Base-by-base conservation (phyloP, 2,329 filamentous ascomycete genomes). In the Karstenula rhodostoma region DNA sequence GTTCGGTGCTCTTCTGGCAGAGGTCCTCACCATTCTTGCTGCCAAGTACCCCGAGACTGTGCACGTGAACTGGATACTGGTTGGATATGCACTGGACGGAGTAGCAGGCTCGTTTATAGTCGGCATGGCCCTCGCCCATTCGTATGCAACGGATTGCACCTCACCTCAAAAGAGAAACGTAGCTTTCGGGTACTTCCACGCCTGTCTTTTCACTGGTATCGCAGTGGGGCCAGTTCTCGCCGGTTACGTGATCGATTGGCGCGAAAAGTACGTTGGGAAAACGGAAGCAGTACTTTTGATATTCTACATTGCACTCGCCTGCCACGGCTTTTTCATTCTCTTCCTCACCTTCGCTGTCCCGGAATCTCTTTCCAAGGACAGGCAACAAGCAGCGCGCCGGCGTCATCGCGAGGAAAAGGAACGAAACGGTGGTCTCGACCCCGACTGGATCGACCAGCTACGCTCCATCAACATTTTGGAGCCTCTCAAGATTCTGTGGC, bases 71-170 rank as follows among this genome's bases (percentile, higher is more conserved):
- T 91, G 92, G 86, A 81, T 99, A 23, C 80, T 98, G 6, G 76
- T 94, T 1, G 92, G 92, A 10, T 87, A 89, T 37, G 82, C 91
- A 10, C 83, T 94, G 48, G 95, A 99, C 73, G 95, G 95, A 4
- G 73, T 97, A 5, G 89, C 89, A 10, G 95, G 95, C 8, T 97
- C 94, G 0, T 97, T 97, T 75, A 96, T 93, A 1, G 87, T 92
- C 0, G 90, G 90, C 29, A 90, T 90, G 82, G 88, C 90, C 48
- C 81, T 96, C 59, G 89, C 88, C 23, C 90, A 96, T 75, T 93
- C 94, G 0, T 99, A 98, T 77, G 90, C 91, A 13, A 89, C 92
- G 43, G 95, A 99, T 77, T 97, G 93, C 77, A 94, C 93, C 0
- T 83, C 90, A 4, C 91, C 93, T 0, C 90, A 91, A 32, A 87